Evolutionary conservation across 192 early-diverging fungal species (phyloP), one percentile per base, ranked within the genome.

Genomic region (Backusella tarrabulga): DNA sequence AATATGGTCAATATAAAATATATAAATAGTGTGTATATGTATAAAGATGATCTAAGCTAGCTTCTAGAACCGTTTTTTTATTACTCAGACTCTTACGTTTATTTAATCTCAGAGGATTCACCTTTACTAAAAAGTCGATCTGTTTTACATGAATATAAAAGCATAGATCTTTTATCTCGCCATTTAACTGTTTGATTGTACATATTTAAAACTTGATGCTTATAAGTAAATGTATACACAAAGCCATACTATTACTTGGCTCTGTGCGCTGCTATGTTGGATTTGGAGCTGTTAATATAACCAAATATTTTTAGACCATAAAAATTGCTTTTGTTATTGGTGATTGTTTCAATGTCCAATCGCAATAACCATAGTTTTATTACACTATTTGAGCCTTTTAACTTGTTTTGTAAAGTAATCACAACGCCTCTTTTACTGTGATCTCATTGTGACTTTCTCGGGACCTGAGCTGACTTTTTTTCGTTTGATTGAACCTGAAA

Each of bases 391-490:
- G 14, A 4, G 56, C 23, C 26, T 29, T 50, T 63, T 63, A 63
- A 29, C 56, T 63, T 63, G 56, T 63, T 63, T 63, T 63, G 56
- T 63, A 63, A 63, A 26, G 23, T 63, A 63, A 63, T 3, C 26
- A 29, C 15, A 23, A 29, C 12, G 3, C n/a, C 56, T 60, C 54
- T 60, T 26, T 60, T 26, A n/a, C 46, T n/a, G 46, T 50, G 46
- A 50, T 50, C 46, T 60, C 54, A 60, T 23, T 60, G 54, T 60
- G 54, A 60, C 54, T 60, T 60, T 60, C 54, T 60, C 23, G 54
- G 54, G 54, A 60, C 54, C 54, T 60, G 54, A 21, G 23, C 54
- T 60, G 54, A 26, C 54, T 60, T 60, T 60, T 56, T 60, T 60
- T 60, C 23, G 54, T 60, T 60, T 23, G 21, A 60, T 60, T 60